Conservation (phyloP, 2,329 filamentous ascomycete species). For the Paramyrothecium roridum region DNA sequence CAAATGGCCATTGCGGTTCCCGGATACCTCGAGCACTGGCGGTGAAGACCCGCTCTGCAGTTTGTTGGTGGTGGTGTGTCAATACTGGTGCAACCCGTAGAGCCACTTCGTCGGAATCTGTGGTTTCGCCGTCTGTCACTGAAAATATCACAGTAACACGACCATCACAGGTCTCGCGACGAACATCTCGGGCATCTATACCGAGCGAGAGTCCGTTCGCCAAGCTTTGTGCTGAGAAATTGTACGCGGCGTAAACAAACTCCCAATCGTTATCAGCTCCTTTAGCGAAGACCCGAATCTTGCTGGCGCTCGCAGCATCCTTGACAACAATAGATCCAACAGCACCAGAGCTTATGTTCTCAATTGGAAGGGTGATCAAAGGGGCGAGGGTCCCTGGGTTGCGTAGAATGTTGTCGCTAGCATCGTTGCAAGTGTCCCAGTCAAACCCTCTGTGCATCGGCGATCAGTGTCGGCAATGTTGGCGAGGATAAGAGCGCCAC, state of each 20-base stretch:
- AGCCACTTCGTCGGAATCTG: conserved; percentile 19
- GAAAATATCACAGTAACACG: conserved; percentile 22
- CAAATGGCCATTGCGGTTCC: neutral
- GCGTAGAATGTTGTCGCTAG: conserved; percentile 25
- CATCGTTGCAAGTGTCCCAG: conserved; percentile 28
- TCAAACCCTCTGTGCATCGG: conserved; percentile 23
- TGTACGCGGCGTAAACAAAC: conserved; percentile 14
- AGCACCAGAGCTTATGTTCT: conserved; percentile 5
- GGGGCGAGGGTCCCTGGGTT: conserved; percentile 25
- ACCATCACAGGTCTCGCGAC: conserved; percentile 19
- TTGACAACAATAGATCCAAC: conserved; percentile 12
- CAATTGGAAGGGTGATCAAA: conserved; percentile 23
- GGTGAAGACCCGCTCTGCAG: conserved; percentile 16
- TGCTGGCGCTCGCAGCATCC: conserved; percentile 6
- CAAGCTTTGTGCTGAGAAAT: conserved; percentile 23
- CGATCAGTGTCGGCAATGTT: conserved; percentile 29
- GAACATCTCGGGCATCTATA: conserved; percentile 28
- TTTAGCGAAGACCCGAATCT: conserved; percentile 23
- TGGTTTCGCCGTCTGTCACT: conserved; percentile 16
- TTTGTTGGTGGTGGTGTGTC: conserved; percentile 31
- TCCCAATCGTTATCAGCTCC: conserved; percentile 15
- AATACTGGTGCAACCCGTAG: conserved; percentile 31
- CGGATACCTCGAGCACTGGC: neutral
- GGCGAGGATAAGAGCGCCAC: conserved; percentile 30
- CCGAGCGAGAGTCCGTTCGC: conserved; percentile 25